Evolutionary conservation across 2,329 filamentous ascomycete species (phyloP), one percentile per base, ranked within the genome.

Genomic region (Nakataea oryzae): DNA sequence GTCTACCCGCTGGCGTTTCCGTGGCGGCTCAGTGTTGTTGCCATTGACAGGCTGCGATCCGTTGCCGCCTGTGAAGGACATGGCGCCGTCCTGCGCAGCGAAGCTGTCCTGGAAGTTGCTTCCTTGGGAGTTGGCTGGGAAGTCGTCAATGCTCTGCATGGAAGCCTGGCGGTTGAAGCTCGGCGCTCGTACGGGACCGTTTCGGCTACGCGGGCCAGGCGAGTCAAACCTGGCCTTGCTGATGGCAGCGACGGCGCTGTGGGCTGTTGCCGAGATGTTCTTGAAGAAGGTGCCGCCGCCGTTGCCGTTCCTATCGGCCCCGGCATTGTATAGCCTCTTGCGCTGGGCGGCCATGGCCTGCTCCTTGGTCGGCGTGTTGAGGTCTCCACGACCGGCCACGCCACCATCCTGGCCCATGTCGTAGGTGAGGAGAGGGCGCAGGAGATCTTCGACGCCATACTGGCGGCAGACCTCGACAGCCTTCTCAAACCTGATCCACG

Each of bases 331-430:
- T 75, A 97, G 86, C 66, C 93, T 86, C 74, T 99, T 97, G 67
- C 95, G 81, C 75, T 92, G 89, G 6, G 93, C 93, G 13, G 95
- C 95, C 93, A 97, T 96, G 64, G 95, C 95, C 75, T 97, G 95
- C 75, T 97, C 95, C 75, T 99, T 99, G 50, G 95, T 99, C 0
- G 95, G 95, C 0, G 95, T 97, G 70, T 97, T 93, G 68, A 96
- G 83, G 67, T 87, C 85, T 58, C 89, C 90, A 58, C 86, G 85
- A 62, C 88, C 87, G 6, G 88, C 85, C 60, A 86, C 75, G 59
- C 86, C 86, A 59, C 90, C 89, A 64, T 93, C 88, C 67, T 88
- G 85, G 61, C 85, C 86, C 78, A 92, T 89, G 70, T 93, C 90
- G 72, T 93, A 91, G 30, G 89, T 91, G 61, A 95, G 76, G 6